Percentiles rank a stretch among this genome's conserved stretches.
phyloP scores from a whole-genome alignment of 768 basidiomycete species.

The Hygrocybe punicea region DNA sequence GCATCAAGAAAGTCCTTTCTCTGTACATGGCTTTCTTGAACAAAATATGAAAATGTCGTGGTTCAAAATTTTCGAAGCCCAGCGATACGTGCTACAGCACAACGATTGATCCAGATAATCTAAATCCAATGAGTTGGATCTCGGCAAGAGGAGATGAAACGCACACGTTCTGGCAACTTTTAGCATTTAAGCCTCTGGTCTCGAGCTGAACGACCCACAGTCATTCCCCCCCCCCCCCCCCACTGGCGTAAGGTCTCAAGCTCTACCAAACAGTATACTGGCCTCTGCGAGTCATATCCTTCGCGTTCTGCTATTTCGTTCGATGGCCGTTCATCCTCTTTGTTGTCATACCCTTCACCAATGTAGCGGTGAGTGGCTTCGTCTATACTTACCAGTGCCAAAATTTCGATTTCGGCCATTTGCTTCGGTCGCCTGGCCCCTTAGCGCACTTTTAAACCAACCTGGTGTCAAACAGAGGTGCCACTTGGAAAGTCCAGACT shows the following conservation, averaged over 20 bases:
- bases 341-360: background rate
- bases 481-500: too few relatives aligned
- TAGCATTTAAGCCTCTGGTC: background rate
- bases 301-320: background rate
- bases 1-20: too few relatives aligned
- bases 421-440: too few relatives aligned
- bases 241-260: background rate
- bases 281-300: too few relatives aligned
- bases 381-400: too few relatives aligned
- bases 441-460: background rate
- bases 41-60: too few relatives aligned
- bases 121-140: background rate
- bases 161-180: background rate
- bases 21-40: too few relatives aligned
- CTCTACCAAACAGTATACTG: background rate
- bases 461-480: too few relatives aligned
- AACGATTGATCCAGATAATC: slow-evolving; percentile 4
- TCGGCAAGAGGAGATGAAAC: background rate
- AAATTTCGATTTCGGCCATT: too few relatives aligned
- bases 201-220: background rate
- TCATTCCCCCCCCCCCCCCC: background rate
- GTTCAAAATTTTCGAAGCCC: too few relatives aligned
- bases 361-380: background rate
- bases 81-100: too few relatives aligned
- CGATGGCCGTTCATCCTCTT: background rate